Evolutionary conservation across 1,139 yeast species (phyloP), one percentile per base, ranked within the genome.

Genomic region (Scheffersomyces insectosa): DNA sequence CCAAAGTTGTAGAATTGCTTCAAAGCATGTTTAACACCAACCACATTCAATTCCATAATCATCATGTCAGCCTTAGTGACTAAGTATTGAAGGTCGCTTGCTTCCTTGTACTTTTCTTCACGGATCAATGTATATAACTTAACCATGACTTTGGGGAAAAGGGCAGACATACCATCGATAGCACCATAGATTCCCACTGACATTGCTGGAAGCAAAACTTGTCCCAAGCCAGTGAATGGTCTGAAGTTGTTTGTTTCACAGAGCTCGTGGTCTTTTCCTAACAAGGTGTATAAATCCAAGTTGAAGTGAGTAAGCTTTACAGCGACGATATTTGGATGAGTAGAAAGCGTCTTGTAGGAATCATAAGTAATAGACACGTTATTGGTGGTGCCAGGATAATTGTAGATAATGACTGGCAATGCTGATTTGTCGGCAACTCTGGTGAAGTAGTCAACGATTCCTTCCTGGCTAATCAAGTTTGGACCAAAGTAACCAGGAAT

Each of bases 171-270:
- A 12, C 79, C 79, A 49, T 75, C 80, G 48, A 75, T 69, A 30
- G 79, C 66, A 36, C 79, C 80, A 44, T 59, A 59, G 42, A 65
- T 58, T 14, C 78, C 78, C n/a, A 72, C 74, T 1, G 69, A 47
- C 43, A 73, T 51, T 4, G 74, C 73, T 16, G 80, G 79, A 28
- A 75, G 52, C 42, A 75, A 56, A 25, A 73, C 60, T 55, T 75
- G 79, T 20, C 80, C 80, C 32, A 75, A 57, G 5, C 80, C 80
- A n/a, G 78, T 71, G 56, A 72, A 66, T n/a, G 68, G 57, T 39
- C 62, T 49, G 60, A 75, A 75, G 50, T 69, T 65, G 48, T 68
- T 61, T 9, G 23, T 31, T 31, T 54, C 47, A 36, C 63, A 55
- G 35, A 66, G 60, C 36, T 61, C 58, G 32, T 67, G 62, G 49